Evolutionary conservation across 2,329 filamentous ascomycete species (phyloP).

Genomic region (Chrysoporthe puriensis): DNA sequence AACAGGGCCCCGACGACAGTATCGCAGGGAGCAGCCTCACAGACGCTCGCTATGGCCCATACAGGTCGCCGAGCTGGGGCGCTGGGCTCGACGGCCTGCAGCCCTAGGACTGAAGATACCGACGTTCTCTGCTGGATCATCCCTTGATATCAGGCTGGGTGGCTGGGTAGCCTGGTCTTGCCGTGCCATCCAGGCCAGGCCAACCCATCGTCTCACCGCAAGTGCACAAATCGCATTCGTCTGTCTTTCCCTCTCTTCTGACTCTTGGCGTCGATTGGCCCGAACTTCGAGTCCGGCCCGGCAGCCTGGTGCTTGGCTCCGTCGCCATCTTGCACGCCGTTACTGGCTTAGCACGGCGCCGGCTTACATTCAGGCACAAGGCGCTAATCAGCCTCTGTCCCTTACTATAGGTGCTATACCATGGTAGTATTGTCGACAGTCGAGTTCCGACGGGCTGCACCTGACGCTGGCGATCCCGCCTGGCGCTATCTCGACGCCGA

Average conservation of each 20-base stretch:
- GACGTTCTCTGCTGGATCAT: background rate
- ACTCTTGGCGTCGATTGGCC: background rate
- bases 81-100: background rate
- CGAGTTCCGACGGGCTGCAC: background rate
- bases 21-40: background rate
- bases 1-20: too few species aligned
- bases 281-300: slow-evolving; percentile 7
- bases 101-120: background rate
- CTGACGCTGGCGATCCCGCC: slow-evolving; percentile 2
- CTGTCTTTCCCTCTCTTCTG: background rate
- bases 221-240: slow-evolving; percentile 2
- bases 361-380: background rate
- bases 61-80: background rate
- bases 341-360: slow-evolving; percentile 5
- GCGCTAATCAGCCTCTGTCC: background rate
- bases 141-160: background rate
- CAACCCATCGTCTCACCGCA: background rate
- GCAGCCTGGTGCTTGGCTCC: slow-evolving; percentile 17
- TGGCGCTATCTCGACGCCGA: background rate
- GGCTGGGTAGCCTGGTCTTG: background rate
- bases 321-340: background rate
- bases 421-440: background rate
- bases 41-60: background rate
- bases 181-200: background rate
- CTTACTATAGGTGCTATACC: background rate